A percentile compares a stretch with the other conserved stretches of the same genome.
Conservation (phyloP, 2,329 filamentous ascomycete species). For the Sclerotinia minor region DNA sequence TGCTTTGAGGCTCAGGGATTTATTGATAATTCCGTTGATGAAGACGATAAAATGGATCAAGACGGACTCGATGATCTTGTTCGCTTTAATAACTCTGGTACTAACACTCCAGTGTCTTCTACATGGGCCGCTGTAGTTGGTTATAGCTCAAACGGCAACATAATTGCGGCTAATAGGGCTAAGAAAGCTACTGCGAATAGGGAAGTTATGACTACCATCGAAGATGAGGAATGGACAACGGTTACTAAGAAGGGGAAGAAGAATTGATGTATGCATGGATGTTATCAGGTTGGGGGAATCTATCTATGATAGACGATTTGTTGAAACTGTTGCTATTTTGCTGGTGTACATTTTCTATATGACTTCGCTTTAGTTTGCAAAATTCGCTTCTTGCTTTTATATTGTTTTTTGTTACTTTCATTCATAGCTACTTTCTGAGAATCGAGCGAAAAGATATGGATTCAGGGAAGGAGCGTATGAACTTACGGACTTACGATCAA, state of each 20-base stretch:
- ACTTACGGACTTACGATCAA: neutral
- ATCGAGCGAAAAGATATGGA: too few relatives aligned
- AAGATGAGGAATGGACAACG: conserved; percentile 14
- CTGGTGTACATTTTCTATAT: conserved; percentile 8
- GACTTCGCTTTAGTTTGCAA: neutral
- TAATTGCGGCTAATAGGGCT: neutral
- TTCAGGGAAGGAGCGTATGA: neutral
- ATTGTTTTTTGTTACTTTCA: neutral
- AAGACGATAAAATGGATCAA: conserved; percentile 6
- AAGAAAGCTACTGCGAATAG: neutral
- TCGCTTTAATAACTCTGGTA: neutral
- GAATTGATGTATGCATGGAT: neutral
- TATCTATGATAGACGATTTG: neutral
- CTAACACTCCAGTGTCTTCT: neutral
- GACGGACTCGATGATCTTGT: conserved; percentile 10
- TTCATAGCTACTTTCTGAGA: neutral
- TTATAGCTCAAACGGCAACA: neutral
- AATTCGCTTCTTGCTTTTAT: neutral
- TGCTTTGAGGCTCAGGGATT: neutral
- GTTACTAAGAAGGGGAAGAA: conserved; percentile 23
- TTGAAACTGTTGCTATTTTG: conserved; percentile 1
- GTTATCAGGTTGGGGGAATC: neutral
- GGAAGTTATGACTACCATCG: neutral
- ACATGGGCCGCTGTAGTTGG: neutral
- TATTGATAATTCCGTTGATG: neutral